Base-by-base conservation (phyloP, 345 rosid genomes). In the Syzygium grande region DNA sequence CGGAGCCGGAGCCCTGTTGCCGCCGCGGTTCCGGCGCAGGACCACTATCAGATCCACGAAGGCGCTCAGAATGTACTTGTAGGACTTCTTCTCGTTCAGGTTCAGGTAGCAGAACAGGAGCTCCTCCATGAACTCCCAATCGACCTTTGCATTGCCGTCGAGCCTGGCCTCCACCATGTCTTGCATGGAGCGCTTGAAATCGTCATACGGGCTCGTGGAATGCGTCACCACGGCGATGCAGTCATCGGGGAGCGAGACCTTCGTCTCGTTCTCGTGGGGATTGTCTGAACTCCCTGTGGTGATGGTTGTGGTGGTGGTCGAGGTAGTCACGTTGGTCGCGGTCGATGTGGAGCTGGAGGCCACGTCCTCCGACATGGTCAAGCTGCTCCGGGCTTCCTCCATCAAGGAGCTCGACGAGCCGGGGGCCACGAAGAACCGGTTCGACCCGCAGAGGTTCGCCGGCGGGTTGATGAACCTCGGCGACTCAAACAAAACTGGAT, bases 41-140 rank as follows among this genome's bases (percentile, higher is more conserved):
- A 85, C 86, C 15, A 91, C 90, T 9, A 95, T 51, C 52, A 95
- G 89, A 91, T 97, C 99, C 23, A 94, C 98, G 68, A 95, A 97
- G 27, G 99, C 99, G 83, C 93, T 93, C 16, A 97, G 88, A 41
- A 97, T 93, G 91, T 91, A 95, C 93, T 89, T 94, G 90, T 94
- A 92, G 8, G 95, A 95, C 87, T 91, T 94, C 91, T 94, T 94
- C 83, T 94, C 94, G 84, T 97, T 97, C 92, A 95, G 89, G 61
- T 93, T 91, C 90, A 97, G 91, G 90, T 92, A 96, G 91, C 92
- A 93, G 88, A 95, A 91, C 90, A 96, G 87, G n/a, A 97, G 91
- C 93, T 94, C 96, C 85, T 94, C 96, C 98, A 98, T 90, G 91
- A 93, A 95, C 78, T 94, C 98, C 99, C 99, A 98, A 43, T 95